Base-by-base conservation (phyloP, 495 filamentous ascomycete genomes). In the Talaromyces borbonicus region DNA sequence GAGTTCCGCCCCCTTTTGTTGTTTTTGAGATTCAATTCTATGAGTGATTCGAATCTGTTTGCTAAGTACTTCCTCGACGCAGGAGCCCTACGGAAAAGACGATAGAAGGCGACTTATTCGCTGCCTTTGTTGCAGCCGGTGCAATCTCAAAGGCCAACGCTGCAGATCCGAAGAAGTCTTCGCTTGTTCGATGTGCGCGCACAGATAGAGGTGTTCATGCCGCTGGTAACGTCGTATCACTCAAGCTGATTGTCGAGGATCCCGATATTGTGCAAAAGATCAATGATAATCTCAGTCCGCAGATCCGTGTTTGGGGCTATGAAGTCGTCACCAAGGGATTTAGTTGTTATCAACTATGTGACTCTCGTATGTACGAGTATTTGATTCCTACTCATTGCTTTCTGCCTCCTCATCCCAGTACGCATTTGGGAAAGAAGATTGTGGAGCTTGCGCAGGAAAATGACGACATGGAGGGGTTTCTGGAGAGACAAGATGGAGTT, bases 161-260 rank as follows among this genome's bases (percentile, higher is more conserved):
- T 5, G 75, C 92, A 43, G 92, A 98, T 57, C 92, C 92, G 1
- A 95, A 90, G 60, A 98, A 98, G 63, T 95, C 90, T 5, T 85
- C 87, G 12, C 76, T 98, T 40, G 84, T 93, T 18, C 84, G 92
- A 31, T 98, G 92, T 61, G 92, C 92, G 8, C 75, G 92, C 29
- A 98, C 92, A 4, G 92, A 98, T 65, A 97, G 96, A 69, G 93
- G 93, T 45, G 92, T 98, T 2, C 93, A 97, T 59, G 92, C 92
- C 1, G 93, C 92, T 2, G 92, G 93, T 8, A 98, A 98, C 61
- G 80, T 97, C 40, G 83, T 98, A 27, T 95, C 88, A 4, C 68
- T 98, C 48, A 98, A 98, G 64, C 71, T 98, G 46, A 97, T 98
- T 54, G 79, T 95, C 29, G 90, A 96, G 60, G 93, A 97, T 51